A percentile compares a stretch with the other conserved stretches of the same genome.
Conservation (phyloP, 768 basidiomycete genomes). For the Pholiota molesta region DNA sequence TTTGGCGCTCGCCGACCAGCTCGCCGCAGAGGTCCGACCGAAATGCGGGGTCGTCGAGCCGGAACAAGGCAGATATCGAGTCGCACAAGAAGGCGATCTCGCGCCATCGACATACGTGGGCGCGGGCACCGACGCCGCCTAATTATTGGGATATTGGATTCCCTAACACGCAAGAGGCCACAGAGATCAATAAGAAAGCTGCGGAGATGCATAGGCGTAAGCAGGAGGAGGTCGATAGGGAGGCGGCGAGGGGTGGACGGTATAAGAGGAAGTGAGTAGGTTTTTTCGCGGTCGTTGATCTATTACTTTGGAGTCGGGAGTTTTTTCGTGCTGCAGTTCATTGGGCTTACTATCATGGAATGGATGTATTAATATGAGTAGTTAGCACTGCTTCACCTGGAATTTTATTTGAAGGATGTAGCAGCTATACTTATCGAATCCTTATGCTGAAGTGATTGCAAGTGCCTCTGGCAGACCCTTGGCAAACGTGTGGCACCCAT, state of each 20-base stretch:
- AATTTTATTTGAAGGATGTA: neutral
- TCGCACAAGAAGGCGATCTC: conserved; percentile 74
- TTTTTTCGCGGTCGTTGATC: neutral
- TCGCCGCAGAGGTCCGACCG: conserved; percentile 1
- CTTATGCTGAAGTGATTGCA: too few species aligned
- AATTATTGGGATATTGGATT: conserved; percentile 92
- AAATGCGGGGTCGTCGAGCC: conserved; percentile 10
- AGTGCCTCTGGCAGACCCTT: too few species aligned
- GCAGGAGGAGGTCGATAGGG: conserved; percentile 56
- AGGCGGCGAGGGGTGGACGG: conserved; percentile 51
- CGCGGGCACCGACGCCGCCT: conserved; percentile 74
- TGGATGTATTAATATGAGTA: neutral
- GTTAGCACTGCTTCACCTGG: neutral
- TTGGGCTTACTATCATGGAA: neutral
- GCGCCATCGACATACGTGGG: conserved; percentile 74
- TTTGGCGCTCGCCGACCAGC: conserved; percentile 71
- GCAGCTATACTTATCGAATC: too few species aligned
- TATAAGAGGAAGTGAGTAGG: conserved; percentile 22
- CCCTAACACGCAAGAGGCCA: conserved; percentile 81
- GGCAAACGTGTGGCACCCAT: too few species aligned
- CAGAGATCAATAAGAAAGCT: conserved; percentile 74
- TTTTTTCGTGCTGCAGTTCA: neutral
- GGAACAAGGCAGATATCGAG: conserved; percentile 33
- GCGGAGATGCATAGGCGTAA: conserved; percentile 73
- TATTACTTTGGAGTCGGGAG: neutral